A percentile compares a stretch with the other conserved stretches of the same genome.
phyloP scores from a whole-genome alignment of 108 stramenopile species.

The Cyclotella kingstonii region DNA sequence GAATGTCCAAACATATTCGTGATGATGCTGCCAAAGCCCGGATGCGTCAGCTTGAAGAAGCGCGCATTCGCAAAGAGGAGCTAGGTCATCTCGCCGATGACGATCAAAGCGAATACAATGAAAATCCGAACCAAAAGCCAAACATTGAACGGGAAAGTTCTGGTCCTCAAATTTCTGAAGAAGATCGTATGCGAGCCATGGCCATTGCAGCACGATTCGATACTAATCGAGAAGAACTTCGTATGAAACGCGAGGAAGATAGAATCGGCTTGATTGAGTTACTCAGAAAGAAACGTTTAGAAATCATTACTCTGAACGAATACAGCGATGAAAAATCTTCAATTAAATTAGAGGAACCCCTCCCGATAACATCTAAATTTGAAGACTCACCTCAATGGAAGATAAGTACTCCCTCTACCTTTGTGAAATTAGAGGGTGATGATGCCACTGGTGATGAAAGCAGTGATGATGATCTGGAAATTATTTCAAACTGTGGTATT shows the following conservation, averaged over 20 bases:
- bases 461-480: constrained; percentile 46
- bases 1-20: constrained; percentile 45
- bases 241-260: constrained; percentile 66
- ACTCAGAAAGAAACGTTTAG: constrained; percentile 61
- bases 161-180: constrained; percentile 40
- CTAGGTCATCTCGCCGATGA: constrained; percentile 39
- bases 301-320: constrained; percentile 27
- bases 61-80: constrained; percentile 75
- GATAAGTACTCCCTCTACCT: background rate
- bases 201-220: constrained; percentile 80
- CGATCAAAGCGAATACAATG: constrained; percentile 1
- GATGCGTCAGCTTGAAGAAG: constrained; percentile 67
- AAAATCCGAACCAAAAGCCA: background rate
- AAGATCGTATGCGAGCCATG: constrained; percentile 69
- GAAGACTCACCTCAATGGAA: background rate
- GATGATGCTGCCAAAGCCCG: constrained; percentile 51
- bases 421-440: constrained; percentile 19
- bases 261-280: constrained; percentile 60
- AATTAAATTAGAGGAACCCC: background rate
- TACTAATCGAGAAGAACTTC: constrained; percentile 72
- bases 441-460: constrained; percentile 16
- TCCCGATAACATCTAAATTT: background rate
- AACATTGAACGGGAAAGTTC: constrained; percentile 15
- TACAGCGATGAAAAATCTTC: constrained; percentile 2
- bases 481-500: constrained; percentile 8